Evolutionary conservation across 805 yeast genomes (phyloP).

Genomic region (Suhomyces tanzawaensis): DNA sequence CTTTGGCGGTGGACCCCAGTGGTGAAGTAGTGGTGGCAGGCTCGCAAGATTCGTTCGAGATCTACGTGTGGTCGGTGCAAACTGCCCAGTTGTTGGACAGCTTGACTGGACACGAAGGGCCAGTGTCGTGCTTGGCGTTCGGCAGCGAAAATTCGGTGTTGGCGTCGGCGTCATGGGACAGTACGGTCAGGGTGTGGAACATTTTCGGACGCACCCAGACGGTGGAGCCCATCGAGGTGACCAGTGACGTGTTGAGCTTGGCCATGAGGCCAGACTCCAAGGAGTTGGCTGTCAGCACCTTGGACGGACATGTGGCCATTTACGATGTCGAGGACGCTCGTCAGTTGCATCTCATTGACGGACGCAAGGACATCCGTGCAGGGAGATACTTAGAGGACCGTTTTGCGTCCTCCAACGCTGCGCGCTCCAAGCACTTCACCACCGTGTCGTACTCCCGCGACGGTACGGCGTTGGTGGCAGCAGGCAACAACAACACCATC

Average conservation of each 20-base stretch:
- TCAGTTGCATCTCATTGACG: conserved; percentile 82
- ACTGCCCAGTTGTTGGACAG: conserved; percentile 88
- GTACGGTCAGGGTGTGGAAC: conserved; percentile 89
- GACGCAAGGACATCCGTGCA: conserved; percentile 77
- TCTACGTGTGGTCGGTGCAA: conserved; percentile 97
- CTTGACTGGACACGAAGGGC: conserved; percentile 92
- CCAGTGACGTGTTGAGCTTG: conserved; percentile 78
- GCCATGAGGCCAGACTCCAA: conserved; percentile 92
- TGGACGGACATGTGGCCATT: conserved; percentile 82
- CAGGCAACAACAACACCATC: conserved; percentile 87
- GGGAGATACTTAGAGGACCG: conserved; percentile 85
- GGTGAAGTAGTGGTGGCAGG: conserved; percentile 98
- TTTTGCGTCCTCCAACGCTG: conserved; percentile 75
- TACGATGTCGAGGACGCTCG: conserved; percentile 82
- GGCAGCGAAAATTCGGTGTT: conserved; percentile 73
- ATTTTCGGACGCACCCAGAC: conserved; percentile 82
- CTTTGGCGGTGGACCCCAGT: conserved; percentile 92
- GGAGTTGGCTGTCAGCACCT: conserved; percentile 80
- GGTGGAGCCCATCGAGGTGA: conserved; percentile 87
- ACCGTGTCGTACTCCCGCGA: conserved; percentile 84
- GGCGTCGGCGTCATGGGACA: conserved; percentile 96
- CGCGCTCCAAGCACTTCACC: conserved; percentile 80
- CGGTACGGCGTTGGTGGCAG: conserved; percentile 85
- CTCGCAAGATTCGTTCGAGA: conserved; percentile 82
- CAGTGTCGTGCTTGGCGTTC: conserved; percentile 82